Percentiles rank a stretch among this genome's conserved stretches.
Evolutionary conservation across 2,329 filamentous ascomycete species (phyloP).

Genomic region (Fusarium dimerum): DNA sequence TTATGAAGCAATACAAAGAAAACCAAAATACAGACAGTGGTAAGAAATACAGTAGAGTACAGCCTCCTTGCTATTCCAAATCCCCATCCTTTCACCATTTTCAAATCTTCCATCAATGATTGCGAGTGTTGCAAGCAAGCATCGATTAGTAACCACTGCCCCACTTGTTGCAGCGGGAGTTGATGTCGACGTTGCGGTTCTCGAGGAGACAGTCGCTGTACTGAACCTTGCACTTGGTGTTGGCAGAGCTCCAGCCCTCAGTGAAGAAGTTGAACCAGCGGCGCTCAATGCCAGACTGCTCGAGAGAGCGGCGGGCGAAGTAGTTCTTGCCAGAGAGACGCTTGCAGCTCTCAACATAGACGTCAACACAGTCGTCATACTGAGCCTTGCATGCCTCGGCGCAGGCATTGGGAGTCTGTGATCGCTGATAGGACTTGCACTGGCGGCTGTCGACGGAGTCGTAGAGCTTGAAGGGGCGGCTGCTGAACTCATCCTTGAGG

Average conservation of each 20-base stretch:
- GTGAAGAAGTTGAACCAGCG: conserved; percentile 30
- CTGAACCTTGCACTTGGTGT: conserved; percentile 49
- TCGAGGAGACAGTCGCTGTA: conserved; percentile 48
- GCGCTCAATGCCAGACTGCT: conserved; percentile 26
- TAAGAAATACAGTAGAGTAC: conserved; percentile 1
- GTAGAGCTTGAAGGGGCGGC: conserved; percentile 56
- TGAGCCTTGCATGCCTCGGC: conserved; percentile 55
- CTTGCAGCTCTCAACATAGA: conserved; percentile 53
- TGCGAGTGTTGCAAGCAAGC: no score
- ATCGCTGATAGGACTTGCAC: conserved; percentile 47
- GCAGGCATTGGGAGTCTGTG: conserved; percentile 43
- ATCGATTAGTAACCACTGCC: conserved; percentile 26
- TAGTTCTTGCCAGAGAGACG: conserved; percentile 28
- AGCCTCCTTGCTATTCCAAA: not conserved
- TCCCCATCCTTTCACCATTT: conserved; percentile 1
- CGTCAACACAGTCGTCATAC: conserved; percentile 48
- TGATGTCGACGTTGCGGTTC: conserved; percentile 42
- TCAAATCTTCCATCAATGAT: not conserved
- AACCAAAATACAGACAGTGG: not conserved
- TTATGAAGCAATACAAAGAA: conserved; percentile 5
- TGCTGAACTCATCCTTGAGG: conserved; percentile 41
- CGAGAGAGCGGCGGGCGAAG: conserved; percentile 28
- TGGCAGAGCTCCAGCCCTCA: conserved; percentile 36
- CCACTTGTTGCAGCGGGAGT: conserved; percentile 43
- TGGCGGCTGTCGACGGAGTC: conserved; percentile 41